phyloP scores from a whole-genome alignment of 2,329 filamentous ascomycete genomes.

The Fusarium marasasianum region DNA sequence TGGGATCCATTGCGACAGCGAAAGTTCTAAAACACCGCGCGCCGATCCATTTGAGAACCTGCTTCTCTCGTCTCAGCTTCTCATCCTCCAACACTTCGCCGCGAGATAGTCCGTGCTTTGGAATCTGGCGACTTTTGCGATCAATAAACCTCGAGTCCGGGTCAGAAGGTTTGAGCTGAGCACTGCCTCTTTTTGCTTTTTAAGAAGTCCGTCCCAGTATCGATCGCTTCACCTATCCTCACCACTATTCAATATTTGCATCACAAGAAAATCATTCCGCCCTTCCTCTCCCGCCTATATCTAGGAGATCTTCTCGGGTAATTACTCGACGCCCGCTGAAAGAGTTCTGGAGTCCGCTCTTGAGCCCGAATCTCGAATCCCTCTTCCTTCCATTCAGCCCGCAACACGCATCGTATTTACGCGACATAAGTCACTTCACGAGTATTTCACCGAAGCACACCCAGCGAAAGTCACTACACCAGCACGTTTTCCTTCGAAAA shows the following conservation, averaged over 20 bases:
- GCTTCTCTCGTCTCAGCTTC: constrained; percentile 13
- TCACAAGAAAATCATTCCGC: constrained; percentile 47
- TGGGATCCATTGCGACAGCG: constrained; percentile 34
- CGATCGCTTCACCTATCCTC: constrained; percentile 52
- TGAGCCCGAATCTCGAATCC: constrained; percentile 44
- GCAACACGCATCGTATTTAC: constrained; percentile 48
- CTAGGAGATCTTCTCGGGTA: constrained; percentile 42
- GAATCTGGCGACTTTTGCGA: constrained; percentile 36
- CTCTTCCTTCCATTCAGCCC: constrained; percentile 43
- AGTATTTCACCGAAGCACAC: constrained; percentile 54
- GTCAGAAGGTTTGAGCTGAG: constrained; percentile 51
- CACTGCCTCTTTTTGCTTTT: constrained; percentile 52
- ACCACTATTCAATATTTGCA: constrained; percentile 44
- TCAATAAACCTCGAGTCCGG: constrained; percentile 36
- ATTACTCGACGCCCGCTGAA: constrained; percentile 41
- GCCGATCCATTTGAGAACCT: constrained; percentile 27
- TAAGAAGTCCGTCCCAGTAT: constrained; percentile 49
- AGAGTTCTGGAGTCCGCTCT: constrained; percentile 46
- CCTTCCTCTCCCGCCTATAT: constrained; percentile 45
- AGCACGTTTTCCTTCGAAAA: constrained; percentile 93
- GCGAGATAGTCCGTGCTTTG: constrained; percentile 23
- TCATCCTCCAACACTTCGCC: constrained; percentile 30
- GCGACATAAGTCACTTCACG: constrained; percentile 53
- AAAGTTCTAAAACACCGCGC: constrained; percentile 32
- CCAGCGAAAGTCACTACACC: constrained; percentile 70